These are phyloP conservation scores for Nakazawaea ishiwadae DNA, from an alignment of 805 yeast genomes.

Conservation along the genomic window DNA sequence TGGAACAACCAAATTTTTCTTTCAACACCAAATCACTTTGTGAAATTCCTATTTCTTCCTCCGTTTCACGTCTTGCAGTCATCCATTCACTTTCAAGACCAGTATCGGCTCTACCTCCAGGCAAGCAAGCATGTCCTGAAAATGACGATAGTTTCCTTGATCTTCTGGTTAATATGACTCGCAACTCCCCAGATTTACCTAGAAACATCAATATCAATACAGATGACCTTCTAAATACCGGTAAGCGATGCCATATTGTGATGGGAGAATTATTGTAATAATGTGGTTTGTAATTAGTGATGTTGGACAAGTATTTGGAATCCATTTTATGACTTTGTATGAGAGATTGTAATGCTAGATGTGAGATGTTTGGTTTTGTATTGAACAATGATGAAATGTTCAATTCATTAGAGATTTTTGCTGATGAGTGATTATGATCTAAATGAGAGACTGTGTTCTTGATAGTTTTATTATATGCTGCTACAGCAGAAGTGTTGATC, in stretches of 20 bases:
- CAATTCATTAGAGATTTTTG: slow-evolving; percentile 1
- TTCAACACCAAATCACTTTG: slow-evolving; percentile 39
- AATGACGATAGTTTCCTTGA: slow-evolving; percentile 65
- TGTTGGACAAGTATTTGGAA: slow-evolving; percentile 28
- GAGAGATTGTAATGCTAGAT: slow-evolving; percentile 8
- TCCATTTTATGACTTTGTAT: slow-evolving; percentile 26
- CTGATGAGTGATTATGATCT: background rate
- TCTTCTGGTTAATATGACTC: slow-evolving; percentile 77
- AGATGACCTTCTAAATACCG: slow-evolving; percentile 67
- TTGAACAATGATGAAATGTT: slow-evolving; percentile 8
- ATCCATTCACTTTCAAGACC: slow-evolving; percentile 62
- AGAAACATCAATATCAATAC: slow-evolving; percentile 72
- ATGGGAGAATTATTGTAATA: slow-evolving; percentile 25
- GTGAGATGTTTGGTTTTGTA: slow-evolving; percentile 10
- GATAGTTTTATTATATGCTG: too few relatives aligned
- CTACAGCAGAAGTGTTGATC: too few relatives aligned
- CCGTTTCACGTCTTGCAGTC: slow-evolving; percentile 77
- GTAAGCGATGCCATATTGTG: slow-evolving; percentile 62
- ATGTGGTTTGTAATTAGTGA: slow-evolving; percentile 28
- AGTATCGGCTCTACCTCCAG: slow-evolving; percentile 88
- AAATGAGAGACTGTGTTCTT: background rate
- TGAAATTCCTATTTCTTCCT: slow-evolving; percentile 80
- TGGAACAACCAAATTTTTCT: slow-evolving; percentile 43
- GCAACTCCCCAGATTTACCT: slow-evolving; percentile 67
- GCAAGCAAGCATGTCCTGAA: slow-evolving; percentile 88